phyloP scores from a whole-genome alignment of 2,329 filamentous ascomycete species.

The Myriosclerotinia scirpicola region DNA sequence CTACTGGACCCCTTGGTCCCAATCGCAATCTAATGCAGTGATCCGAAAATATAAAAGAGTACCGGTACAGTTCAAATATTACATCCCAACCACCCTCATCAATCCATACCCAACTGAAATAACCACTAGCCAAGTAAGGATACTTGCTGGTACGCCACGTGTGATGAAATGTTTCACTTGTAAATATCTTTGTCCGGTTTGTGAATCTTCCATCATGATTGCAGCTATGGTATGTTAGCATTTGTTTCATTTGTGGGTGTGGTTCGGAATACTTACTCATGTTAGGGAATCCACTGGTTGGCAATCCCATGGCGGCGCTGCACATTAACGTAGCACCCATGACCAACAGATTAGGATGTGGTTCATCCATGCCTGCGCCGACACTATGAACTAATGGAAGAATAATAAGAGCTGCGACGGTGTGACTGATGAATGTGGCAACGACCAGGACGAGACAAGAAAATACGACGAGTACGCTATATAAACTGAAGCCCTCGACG shows the following conservation, averaged over 20 bases:
- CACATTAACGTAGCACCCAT: conserved; percentile 97
- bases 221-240: conserved; percentile 60
- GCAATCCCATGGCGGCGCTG: conserved; percentile 93
- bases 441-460: conserved; percentile 82
- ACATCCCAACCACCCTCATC: conserved; percentile 58
- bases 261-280: conserved; percentile 79
- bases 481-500: conserved; percentile 78
- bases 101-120: conserved; percentile 87
- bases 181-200: conserved; percentile 87
- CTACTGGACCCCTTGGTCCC: neutral
- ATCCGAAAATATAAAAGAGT: neutral
- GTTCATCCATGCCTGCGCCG: conserved; percentile 79
- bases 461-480: conserved; percentile 84
- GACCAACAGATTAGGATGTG: conserved; percentile 90
- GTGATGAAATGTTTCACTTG: conserved; percentile 93
- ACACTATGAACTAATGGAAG: conserved; percentile 87
- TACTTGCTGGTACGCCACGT: conserved; percentile 82
- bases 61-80: conserved; percentile 11
- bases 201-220: conserved; percentile 97
- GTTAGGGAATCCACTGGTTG: conserved; percentile 95
- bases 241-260: neutral
- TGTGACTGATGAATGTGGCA: conserved; percentile 97
- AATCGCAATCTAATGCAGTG: conserved; percentile 6
- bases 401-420: conserved; percentile 92
- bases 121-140: conserved; percentile 78